These are phyloP conservation scores for Zopfochytrium polystomum DNA, from an alignment of 371 early-diverging fungal genomes.

Conservation along the genomic window DNA sequence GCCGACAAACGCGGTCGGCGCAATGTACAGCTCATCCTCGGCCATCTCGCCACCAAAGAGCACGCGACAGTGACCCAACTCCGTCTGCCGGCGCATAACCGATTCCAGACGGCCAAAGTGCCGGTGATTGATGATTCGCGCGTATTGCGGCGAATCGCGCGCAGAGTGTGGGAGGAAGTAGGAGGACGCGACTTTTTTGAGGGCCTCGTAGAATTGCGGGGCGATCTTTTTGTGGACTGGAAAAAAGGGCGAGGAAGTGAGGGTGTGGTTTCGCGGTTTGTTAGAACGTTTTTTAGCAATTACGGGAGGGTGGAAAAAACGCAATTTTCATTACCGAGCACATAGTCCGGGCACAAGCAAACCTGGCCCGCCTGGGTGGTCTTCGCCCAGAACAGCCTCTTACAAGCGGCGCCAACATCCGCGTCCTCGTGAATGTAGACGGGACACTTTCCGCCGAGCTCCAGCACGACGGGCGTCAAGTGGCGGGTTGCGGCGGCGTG, in stretches of 20 bases:
- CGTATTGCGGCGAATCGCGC: slow-evolving; percentile 40
- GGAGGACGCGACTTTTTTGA: too few relatives aligned
- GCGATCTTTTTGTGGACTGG: slow-evolving; percentile 56
- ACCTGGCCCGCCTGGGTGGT: slow-evolving; percentile 81
- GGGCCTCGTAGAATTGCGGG: slow-evolving; percentile 52
- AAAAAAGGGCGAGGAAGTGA: slow-evolving; percentile 85
- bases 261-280: too few relatives aligned
- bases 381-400: slow-evolving; percentile 82
- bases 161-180: too few relatives aligned
- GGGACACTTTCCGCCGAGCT: slow-evolving; percentile 90
- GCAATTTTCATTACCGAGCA: not conserved
- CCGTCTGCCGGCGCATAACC: slow-evolving; percentile 49
- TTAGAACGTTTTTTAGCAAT: too few relatives aligned
- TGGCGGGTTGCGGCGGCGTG: slow-evolving; percentile 67
- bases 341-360: not conserved
- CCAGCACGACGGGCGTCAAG: slow-evolving; percentile 83
- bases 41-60: slow-evolving; percentile 35
- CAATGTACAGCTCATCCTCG: slow-evolving; percentile 29
- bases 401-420: slow-evolving; percentile 62
- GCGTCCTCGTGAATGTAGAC: slow-evolving; percentile 61
- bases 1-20: slow-evolving; percentile 37
- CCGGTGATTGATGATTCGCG: slow-evolving; percentile 67
- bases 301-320: not conserved
- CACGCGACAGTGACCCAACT: slow-evolving; percentile 23
- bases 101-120: slow-evolving; percentile 68